A percentile compares a stretch with the other conserved stretches of the same genome.
Evolutionary conservation across 495 filamentous ascomycete genomes (phyloP).

Genomic region (Annulohypoxylon maeteangense): DNA sequence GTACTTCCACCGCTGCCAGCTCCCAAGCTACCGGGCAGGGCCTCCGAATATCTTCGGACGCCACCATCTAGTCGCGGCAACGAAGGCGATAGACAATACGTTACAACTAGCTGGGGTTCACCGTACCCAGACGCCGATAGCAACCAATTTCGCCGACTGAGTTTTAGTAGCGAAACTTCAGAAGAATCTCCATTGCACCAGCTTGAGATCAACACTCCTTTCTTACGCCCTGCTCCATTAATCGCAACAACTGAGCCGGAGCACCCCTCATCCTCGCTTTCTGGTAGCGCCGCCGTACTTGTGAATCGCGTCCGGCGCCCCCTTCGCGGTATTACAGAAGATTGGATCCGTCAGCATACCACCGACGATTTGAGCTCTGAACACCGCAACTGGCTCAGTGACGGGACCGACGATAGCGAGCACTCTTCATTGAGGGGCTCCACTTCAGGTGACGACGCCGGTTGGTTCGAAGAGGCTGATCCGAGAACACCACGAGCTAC

Average conservation of each 20-base stretch:
- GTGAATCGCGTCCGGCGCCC: constrained; percentile 64
- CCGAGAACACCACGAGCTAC: constrained; percentile 56
- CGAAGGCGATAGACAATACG: constrained; percentile 57
- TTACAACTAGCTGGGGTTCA: constrained; percentile 78
- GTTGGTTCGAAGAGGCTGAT: constrained; percentile 55
- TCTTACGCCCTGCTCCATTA: constrained; percentile 60
- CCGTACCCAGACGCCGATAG: constrained; percentile 69
- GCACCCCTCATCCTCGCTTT: constrained; percentile 55
- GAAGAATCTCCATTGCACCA: constrained; percentile 65
- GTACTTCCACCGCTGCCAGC: constrained; percentile 63
- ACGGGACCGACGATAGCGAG: constrained; percentile 74
- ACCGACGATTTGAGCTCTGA: constrained; percentile 69
- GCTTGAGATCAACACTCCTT: constrained; percentile 63
- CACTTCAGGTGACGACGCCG: constrained; percentile 57
- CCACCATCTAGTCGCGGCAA: constrained; percentile 52
- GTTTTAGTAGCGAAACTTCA: constrained; percentile 62
- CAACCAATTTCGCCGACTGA: constrained; percentile 57
- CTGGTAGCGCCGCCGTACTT: constrained; percentile 63
- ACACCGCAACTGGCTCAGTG: constrained; percentile 76
- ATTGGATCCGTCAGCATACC: constrained; percentile 82
- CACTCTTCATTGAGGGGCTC: constrained; percentile 71
- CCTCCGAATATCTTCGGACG: constrained; percentile 60
- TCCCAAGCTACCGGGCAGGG: constrained; percentile 60
- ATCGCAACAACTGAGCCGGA: constrained; percentile 49
- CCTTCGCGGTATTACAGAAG: constrained; percentile 73